Evolutionary conservation across 768 basidiomycete species (phyloP).

Genomic region (Vishniacozyma victoriae): DNA sequence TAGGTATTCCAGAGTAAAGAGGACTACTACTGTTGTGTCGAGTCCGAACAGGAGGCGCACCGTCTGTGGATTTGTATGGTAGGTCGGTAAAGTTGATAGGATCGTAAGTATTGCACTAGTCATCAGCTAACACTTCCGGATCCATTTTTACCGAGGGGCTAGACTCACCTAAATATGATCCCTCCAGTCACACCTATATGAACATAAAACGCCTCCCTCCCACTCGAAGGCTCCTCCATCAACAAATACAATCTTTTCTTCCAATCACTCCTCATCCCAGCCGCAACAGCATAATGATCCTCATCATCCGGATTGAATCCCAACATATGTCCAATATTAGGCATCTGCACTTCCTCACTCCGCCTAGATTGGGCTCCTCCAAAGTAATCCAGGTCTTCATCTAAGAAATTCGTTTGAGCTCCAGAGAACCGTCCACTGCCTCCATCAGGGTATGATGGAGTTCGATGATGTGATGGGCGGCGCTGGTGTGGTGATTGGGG

Average conservation of each 20-base stretch:
- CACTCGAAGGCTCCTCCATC: constrained; percentile 74
- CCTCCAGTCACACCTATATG: constrained; percentile 66
- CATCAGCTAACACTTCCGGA: not conserved
- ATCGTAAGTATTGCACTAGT: constrained; percentile 44
- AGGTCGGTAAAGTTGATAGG: constrained; percentile 46
- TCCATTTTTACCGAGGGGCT: not conserved
- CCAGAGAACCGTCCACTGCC: too few relatives aligned
- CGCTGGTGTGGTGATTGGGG: constrained; percentile 10
- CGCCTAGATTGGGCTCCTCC: constrained; percentile 1
- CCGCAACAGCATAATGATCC: constrained; percentile 41
- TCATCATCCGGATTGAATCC: constrained; percentile 41
- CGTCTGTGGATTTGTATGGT: constrained; percentile 51
- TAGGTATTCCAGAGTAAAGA: constrained; percentile 75
- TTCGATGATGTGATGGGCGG: constrained; percentile 12
- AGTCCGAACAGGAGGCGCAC: constrained; percentile 76
- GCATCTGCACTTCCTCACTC: constrained; percentile 41
- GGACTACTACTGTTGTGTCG: constrained; percentile 73
- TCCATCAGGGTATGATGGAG: constrained; percentile 17
- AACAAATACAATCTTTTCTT: constrained; percentile 63
- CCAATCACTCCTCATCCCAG: constrained; percentile 49
- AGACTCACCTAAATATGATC: constrained; percentile 55
- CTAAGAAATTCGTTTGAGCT: constrained; percentile 10
- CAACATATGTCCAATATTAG: constrained; percentile 42
- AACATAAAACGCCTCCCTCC: constrained; percentile 66
- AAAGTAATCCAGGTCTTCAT: not conserved